Evolutionary conservation across 1,139 yeast species (phyloP), one percentile per base, ranked within the genome.

Genomic region (Sugiyamaella japonica): DNA sequence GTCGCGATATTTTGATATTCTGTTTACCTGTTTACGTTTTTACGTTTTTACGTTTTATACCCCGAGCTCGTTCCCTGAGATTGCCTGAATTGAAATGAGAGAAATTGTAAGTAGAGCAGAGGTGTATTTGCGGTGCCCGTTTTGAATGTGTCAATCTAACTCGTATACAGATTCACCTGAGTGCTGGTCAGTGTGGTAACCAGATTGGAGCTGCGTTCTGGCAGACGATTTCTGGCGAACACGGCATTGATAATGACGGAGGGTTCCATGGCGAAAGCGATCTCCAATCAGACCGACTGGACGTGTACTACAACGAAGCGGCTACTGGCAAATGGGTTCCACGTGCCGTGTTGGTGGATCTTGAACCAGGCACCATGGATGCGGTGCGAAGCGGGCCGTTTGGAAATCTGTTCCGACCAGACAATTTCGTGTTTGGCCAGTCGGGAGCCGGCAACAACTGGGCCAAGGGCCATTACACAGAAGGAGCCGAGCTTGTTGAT

Each of bases 121-220:
- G n/a, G n/a, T n/a, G n/a, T n/a, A n/a, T n/a, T n/a, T n/a, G n/a
- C n/a, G n/a, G n/a, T n/a, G n/a, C n/a, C n/a, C n/a, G n/a, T n/a
- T n/a, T n/a, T n/a, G n/a, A n/a, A n/a, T n/a, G n/a, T n/a, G n/a
- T n/a, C n/a, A n/a, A n/a, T n/a, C 34, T 29, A 29, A 29, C 44
- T 7, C 7, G 31, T 12, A n/a, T 31, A n/a, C 23, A 86, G 93
- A 89, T 91, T 74, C 98, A 91, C 76, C 82, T 91, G 74, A 91
- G 97, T 60, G 86, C 97, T 56, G 98, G 98, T 75, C 98, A 91
- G 79, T 93, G 99, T 84, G 99, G 99, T 84, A 93, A 93, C 84
- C 99, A 93, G 78, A 90, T 93, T 67, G 91, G 97, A 75, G 95
- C 96, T 64, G 96, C 97, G 57, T 89, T 89, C 71, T 89, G 97